Evolutionary conservation across 176 grass and related monocot genomes (phyloP).

Genomic region (Pontederia crassipes): DNA sequence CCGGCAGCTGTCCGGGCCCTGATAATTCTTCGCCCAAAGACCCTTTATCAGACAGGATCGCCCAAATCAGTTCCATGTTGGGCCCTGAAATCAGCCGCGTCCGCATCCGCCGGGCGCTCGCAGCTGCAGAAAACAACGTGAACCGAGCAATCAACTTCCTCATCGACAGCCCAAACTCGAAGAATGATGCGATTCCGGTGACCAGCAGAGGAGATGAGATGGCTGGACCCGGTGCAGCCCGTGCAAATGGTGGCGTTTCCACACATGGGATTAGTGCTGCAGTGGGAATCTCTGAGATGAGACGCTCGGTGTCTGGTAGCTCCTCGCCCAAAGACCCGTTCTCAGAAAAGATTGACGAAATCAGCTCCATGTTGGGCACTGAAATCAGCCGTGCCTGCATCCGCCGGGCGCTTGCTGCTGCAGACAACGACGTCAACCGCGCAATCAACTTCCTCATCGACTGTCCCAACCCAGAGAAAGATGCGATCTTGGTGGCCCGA

Average conservation of each 20-base stretch:
- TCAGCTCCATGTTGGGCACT: constrained; percentile 42
- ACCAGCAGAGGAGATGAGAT: no score
- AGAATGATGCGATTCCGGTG: no score
- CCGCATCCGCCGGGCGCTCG: constrained; percentile 42
- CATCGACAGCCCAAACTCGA: constrained; percentile 19
- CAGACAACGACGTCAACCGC: constrained; percentile 46
- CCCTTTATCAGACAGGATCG: constrained; percentile 49
- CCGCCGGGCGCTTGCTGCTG: constrained; percentile 37
- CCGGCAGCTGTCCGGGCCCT: no score
- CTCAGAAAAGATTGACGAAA: constrained; percentile 39
- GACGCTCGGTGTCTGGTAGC: no score
- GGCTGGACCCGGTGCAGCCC: no score
- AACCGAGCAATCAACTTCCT: constrained; percentile 60
- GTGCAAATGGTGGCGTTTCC: no score
- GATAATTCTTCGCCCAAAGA: neutral
- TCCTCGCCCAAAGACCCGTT: constrained; percentile 26
- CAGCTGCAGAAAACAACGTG: constrained; percentile 36
- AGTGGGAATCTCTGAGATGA: no score
- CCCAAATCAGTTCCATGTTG: constrained; percentile 42
- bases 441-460: constrained; percentile 68
- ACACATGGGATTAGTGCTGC: no score
- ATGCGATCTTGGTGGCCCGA: neutral
- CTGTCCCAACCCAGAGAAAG: constrained; percentile 12
- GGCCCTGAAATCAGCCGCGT: constrained; percentile 17
- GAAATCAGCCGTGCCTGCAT: constrained; percentile 19